Evolutionary conservation across 371 early-diverging fungal species (phyloP).

Genomic region (Mortierella sp.): DNA sequence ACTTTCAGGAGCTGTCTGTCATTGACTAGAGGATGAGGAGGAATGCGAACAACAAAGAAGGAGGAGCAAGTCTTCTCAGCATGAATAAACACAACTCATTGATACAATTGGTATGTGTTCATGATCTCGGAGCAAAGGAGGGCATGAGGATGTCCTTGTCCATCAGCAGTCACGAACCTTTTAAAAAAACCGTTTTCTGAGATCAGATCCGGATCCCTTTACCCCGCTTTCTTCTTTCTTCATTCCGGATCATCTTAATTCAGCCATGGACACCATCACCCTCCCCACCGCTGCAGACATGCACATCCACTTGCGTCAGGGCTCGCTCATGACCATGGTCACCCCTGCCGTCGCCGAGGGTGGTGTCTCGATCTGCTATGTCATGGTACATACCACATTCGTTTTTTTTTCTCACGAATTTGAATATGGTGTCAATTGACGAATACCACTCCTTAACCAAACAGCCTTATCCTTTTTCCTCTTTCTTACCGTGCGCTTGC

Average conservation of each 20-base stretch:
- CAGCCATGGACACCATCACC: conserved; percentile 41
- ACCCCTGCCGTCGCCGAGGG: conserved; percentile 85
- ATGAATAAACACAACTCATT: neutral
- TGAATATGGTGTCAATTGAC: neutral
- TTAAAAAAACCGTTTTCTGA: neutral
- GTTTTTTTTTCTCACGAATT: neutral
- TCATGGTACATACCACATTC: conserved; percentile 79
- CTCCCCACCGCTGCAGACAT: conserved; percentile 90
- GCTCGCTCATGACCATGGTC: conserved; percentile 91
- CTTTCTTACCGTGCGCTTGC: neutral
- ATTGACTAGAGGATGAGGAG: neutral
- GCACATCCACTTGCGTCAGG: conserved; percentile 95
- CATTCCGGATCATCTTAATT: neutral
- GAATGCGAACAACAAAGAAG: too few relatives aligned
- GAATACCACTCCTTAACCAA: neutral
- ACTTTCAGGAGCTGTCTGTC: neutral
- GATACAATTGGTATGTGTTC: too few relatives aligned
- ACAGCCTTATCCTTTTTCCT: neutral
- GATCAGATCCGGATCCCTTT: conserved; percentile 2
- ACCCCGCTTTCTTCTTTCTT: conserved; percentile 1
- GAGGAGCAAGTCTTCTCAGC: neutral
- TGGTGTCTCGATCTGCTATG: conserved; percentile 91
- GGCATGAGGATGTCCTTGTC: neutral
- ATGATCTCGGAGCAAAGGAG: neutral
- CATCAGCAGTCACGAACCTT: conserved; percentile 3